Percentiles rank a stretch among this genome's conserved stretches.
Conservation (phyloP, 2,329 filamentous ascomycete species). For the Trichophyton verrucosum region DNA sequence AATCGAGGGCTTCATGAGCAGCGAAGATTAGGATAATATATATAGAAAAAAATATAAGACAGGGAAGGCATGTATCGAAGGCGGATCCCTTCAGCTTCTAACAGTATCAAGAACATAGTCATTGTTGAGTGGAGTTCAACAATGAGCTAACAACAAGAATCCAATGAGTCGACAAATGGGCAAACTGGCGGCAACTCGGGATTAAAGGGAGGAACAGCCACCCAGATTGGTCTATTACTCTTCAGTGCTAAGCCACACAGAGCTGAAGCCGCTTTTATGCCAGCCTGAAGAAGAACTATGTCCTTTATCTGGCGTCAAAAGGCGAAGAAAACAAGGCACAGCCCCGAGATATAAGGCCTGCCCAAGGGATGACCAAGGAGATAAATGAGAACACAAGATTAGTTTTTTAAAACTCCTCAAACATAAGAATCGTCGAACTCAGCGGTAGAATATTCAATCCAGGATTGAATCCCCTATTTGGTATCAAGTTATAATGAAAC, state of each 20-base stretch:
- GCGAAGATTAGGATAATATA: not conserved
- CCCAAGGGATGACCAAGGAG: not conserved
- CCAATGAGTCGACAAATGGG: not conserved
- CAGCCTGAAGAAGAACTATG: not conserved
- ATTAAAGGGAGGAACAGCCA: not conserved
- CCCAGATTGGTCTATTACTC: not conserved
- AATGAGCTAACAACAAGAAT: not conserved
- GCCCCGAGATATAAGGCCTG: not conserved
- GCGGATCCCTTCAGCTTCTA: not conserved
- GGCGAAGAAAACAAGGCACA: not conserved
- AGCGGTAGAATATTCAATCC: too few relatives aligned
- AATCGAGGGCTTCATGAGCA: not conserved
- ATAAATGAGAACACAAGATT: not conserved
- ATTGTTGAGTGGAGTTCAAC: not conserved
- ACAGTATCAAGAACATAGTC: not conserved
- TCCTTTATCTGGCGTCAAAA: not conserved
- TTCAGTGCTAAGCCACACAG: not conserved
- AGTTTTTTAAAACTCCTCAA: too few relatives aligned
- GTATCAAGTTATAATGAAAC: too few relatives aligned
- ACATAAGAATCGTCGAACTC: not conserved
- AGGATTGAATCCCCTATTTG: too few relatives aligned
- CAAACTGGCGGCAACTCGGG: not conserved
- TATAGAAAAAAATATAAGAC: not conserved
- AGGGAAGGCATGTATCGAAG: not conserved
- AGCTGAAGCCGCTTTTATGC: not conserved